Conservation (phyloP, 768 basidiomycete genomes). For the Podaxis sp. region DNA sequence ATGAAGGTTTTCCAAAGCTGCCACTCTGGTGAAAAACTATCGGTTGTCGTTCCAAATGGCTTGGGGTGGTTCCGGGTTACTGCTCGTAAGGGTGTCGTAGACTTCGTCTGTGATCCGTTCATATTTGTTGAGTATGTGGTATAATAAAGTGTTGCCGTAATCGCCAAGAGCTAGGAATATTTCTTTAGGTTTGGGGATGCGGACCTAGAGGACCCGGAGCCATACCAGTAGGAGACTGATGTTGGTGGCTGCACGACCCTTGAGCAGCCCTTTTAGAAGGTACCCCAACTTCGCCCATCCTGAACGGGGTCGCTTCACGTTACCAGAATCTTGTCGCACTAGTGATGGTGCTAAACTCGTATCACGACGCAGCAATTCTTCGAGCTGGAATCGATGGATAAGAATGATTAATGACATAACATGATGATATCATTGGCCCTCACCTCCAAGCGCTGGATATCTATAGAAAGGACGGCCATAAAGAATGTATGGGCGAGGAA, state of each 20-base stretch:
- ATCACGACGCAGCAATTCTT: constrained; percentile 80
- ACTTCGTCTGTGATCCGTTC: constrained; percentile 22
- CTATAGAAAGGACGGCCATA: constrained; percentile 90
- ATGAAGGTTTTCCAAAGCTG: constrained; percentile 78
- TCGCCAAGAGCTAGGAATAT: constrained; percentile 60
- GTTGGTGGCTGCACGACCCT: constrained; percentile 69
- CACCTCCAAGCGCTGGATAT: constrained; percentile 89
- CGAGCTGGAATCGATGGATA: constrained; percentile 46
- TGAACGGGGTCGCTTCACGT: constrained; percentile 36
- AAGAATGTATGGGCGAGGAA: constrained; percentile 96
- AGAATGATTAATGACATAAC: background rate
- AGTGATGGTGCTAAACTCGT: constrained; percentile 46
- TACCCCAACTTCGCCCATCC: constrained; percentile 39
- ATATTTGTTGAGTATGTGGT: constrained; percentile 53
- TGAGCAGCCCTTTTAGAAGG: constrained; percentile 43
- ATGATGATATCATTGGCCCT: constrained; percentile 17
- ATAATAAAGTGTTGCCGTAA: constrained; percentile 71
- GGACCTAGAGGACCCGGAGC: constrained; percentile 5
- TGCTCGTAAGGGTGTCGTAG: constrained; percentile 26
- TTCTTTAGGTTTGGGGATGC: constrained; percentile 10
- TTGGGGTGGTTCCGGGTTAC: constrained; percentile 28
- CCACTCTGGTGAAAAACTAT: constrained; percentile 45
- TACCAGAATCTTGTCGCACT: constrained; percentile 20
- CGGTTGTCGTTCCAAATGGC: constrained; percentile 16
- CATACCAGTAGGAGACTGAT: constrained; percentile 76